Evolutionary conservation across 495 filamentous ascomycete species (phyloP), one percentile per base, ranked within the genome.

Genomic region (Aspergillus asperescens): DNA sequence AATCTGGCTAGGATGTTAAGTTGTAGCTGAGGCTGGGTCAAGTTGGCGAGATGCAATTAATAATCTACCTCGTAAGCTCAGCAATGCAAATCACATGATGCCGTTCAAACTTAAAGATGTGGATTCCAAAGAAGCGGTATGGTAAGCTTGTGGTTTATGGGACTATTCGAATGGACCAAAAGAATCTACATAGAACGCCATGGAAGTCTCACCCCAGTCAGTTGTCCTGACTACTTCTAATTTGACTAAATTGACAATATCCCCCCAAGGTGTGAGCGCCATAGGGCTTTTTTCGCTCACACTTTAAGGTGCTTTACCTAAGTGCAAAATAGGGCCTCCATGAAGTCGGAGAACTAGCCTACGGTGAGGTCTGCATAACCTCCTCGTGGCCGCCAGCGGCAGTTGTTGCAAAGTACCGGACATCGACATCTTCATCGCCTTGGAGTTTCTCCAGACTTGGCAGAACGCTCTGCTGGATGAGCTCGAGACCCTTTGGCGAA

Each of bases 391-490:
- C 62, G 59, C 66, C 69, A 48, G 80, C 74, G 41, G 86, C 86
- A 60, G 81, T 86, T 43, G 83, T 84, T 50, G 93, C 94, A 65
- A 95, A 98, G 71, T 90, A 98, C 61, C 93, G 81, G 60, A 98
- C 93, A 74, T 98, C 93, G 57, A 96, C 91, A 77, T 98, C 93
- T 40, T 95, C 89, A 63, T 98, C 93, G 71, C 86, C 84, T 74
- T 94, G 88, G 57, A 98, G 75, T 73, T 96, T 98, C 74, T 94
- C 89, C 62, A 98, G 66, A 65, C 85, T 90, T 22, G 93, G 90
- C 62, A 96, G 72, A 66, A 97, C 85, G 60, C 84, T 84, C 69
- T 90, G 82, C 62, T 90, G 83, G 62, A 97, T 90, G 55, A 96
- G 77, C 56, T 93, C 84, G 57, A 86, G 81, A 42, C 88, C 87